A percentile compares a stretch with the other conserved stretches of the same genome.
Evolutionary conservation across 1,139 yeast genomes (phyloP).

Genomic region (Candida pseudoviswanathii): DNA sequence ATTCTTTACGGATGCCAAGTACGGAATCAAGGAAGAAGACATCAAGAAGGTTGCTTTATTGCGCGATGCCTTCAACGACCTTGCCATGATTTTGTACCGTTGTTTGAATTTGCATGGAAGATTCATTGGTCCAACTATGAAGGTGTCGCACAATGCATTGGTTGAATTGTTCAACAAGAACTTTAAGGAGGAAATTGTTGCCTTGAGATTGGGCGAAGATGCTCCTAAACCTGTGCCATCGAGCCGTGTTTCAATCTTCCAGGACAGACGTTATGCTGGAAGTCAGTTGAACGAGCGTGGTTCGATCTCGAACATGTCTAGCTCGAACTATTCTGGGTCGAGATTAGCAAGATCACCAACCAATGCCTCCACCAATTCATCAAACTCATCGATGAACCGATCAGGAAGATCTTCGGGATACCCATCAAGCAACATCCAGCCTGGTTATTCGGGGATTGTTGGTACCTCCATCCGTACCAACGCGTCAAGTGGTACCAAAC

Average conservation of each 20-base stretch:
- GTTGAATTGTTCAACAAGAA: conserved; percentile 66
- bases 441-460: conserved; percentile 27
- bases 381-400: conserved; percentile 10
- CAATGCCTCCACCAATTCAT: conserved; percentile 29
- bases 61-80: conserved; percentile 66
- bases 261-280: conserved; percentile 20
- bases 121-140: conserved; percentile 59
- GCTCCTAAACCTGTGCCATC: conserved; percentile 9
- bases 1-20: conserved; percentile 54
- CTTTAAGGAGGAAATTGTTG: conserved; percentile 64
- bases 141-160: conserved; percentile 66
- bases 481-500: background rate
- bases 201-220: conserved; percentile 27
- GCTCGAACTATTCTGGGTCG: conserved; percentile 20
- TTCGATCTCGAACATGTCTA: conserved; percentile 4
- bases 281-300: conserved; percentile 1
- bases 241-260: conserved; percentile 16
- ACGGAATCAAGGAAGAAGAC: conserved; percentile 44
- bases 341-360: conserved; percentile 35
- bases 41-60: conserved; percentile 51
- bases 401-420: conserved; percentile 23
- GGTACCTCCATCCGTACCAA: conserved; percentile 1
- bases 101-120: conserved; percentile 72
- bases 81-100: conserved; percentile 64
- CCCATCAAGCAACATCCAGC: conserved; percentile 15